phyloP scores from a whole-genome alignment of 257 asterid genomes.

The Eustoma russellianum region DNA sequence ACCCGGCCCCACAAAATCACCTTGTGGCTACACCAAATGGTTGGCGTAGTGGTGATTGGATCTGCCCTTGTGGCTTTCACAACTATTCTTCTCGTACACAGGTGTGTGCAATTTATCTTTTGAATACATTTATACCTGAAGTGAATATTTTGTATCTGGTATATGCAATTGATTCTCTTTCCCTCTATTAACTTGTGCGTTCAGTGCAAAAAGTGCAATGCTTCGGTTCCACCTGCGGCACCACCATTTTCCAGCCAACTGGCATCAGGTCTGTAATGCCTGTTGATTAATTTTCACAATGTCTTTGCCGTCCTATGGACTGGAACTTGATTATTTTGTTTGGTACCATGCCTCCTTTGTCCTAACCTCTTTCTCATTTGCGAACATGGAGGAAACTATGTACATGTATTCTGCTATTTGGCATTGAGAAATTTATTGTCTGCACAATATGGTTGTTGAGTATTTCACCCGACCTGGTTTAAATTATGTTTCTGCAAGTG shows the following conservation, averaged over 20 bases:
- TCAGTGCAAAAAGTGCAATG: slow-evolving; percentile 85
- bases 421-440: no score
- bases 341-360: not conserved
- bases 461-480: no score
- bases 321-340: not conserved
- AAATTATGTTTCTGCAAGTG: no score
- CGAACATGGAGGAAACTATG: no score
- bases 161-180: not conserved
- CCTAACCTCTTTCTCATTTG: not conserved
- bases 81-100: slow-evolving; percentile 74
- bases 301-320: not conserved
- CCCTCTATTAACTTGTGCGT: slow-evolving; percentile 13
- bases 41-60: slow-evolving; percentile 93
- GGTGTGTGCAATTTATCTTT: slow-evolving; percentile 27
- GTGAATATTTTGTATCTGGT: no score
- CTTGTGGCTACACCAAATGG: slow-evolving; percentile 47
- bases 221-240: slow-evolving; percentile 39
- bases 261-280: slow-evolving; percentile 39
- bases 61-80: slow-evolving; percentile 84
- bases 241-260: slow-evolving; percentile 46
- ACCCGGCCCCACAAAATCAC: slow-evolving; percentile 34
- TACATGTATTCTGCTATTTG: no score
- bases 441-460: no score
- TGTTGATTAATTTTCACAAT: slow-evolving; percentile 1
- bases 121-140: not conserved